These are phyloP conservation scores for Aspergillus brasiliensis DNA, from an alignment of 2,329 filamentous ascomycete genomes.

Conservation along the genomic window DNA sequence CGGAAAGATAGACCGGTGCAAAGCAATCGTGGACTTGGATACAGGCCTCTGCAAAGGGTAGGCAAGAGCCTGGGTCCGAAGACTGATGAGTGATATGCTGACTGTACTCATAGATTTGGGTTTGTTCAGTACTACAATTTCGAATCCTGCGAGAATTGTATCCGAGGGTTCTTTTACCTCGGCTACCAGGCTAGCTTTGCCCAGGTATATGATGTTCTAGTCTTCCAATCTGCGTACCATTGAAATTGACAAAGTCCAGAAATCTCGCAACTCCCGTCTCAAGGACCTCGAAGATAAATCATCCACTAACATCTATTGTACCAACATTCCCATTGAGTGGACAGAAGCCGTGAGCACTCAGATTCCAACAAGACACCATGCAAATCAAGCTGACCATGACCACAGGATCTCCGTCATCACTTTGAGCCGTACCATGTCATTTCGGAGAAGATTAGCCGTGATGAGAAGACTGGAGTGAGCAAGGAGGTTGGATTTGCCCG, in stretches of 20 bases:
- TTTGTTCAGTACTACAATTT: slow-evolving; percentile 94
- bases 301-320: slow-evolving; percentile 97
- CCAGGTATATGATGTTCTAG: slow-evolving; percentile 57
- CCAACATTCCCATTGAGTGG: slow-evolving; percentile 88
- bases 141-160: slow-evolving; percentile 90
- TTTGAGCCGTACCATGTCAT: slow-evolving; percentile 65
- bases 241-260: slow-evolving; percentile 55
- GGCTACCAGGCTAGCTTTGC: slow-evolving; percentile 98
- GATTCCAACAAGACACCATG: background rate
- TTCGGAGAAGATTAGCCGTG: slow-evolving; percentile 92
- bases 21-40: slow-evolving; percentile 95
- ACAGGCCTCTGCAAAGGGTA: slow-evolving; percentile 97
- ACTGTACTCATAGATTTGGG: slow-evolving; percentile 68
- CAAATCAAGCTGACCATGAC: slow-evolving; percentile 19
- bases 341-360: slow-evolving; percentile 73
- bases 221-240: background rate
- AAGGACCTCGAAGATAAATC: slow-evolving; percentile 89
- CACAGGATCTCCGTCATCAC: slow-evolving; percentile 71
- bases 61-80: slow-evolving; percentile 17
- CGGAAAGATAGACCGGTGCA: slow-evolving; percentile 91
- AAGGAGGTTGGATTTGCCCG: slow-evolving; percentile 97
- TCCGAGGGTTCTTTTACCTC: slow-evolving; percentile 89
- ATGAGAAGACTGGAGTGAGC: slow-evolving; percentile 81
- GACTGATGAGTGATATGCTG: slow-evolving; percentile 25
- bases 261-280: slow-evolving; percentile 96